Evolutionary conservation across 129 eudicot genomes (phyloP), one percentile per base, ranked within the genome.

Genomic region (Artemisia argyi): DNA sequence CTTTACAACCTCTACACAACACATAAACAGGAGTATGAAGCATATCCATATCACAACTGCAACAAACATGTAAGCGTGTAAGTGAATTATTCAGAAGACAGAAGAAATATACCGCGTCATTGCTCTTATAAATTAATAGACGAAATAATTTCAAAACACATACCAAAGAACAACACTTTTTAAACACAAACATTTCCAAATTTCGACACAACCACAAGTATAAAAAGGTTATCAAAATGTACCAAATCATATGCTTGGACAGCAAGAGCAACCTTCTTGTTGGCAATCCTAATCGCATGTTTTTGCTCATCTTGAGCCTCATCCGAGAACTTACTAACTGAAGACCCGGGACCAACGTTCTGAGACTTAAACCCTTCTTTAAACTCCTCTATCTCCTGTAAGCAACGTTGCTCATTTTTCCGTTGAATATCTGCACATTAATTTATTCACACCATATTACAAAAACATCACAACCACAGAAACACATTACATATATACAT

Each of bases 161-260:
- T 39, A 17, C 17, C 50, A 53, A n/a, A 69, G 16, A 7, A 39
- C 3, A 3, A 35, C 22, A 12, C 54, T 50, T 13, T n/a, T 16
- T 16, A 32, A 62, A 51, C 63, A 19, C 64, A 63, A 18, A 51
- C 22, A 35, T 65, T 14, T 20, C 46, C 39, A 65, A 53, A 19
- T 18, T 8, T 44, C 19, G 66, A 56, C 24, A 42, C n/a, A 0
- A 22, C 44, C 32, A 24, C 48, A 66, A 55, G 48, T 30, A 39
- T 13, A 18, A 48, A 66, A 13, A 22, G 16, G 51, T 13, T 1
- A 3, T 24, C 20, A 0, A 56, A 51, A 6, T 18, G 66, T 83
- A 90, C 97, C 97, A 90, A 69, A 77, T 90, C 97, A 79, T 90
- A 90, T 67, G 90, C 91, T 81, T 90, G 97, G 63, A 83, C 87